phyloP scores from a whole-genome alignment of 805 yeast genomes.

The Sugiyamaella mastotermitis region DNA sequence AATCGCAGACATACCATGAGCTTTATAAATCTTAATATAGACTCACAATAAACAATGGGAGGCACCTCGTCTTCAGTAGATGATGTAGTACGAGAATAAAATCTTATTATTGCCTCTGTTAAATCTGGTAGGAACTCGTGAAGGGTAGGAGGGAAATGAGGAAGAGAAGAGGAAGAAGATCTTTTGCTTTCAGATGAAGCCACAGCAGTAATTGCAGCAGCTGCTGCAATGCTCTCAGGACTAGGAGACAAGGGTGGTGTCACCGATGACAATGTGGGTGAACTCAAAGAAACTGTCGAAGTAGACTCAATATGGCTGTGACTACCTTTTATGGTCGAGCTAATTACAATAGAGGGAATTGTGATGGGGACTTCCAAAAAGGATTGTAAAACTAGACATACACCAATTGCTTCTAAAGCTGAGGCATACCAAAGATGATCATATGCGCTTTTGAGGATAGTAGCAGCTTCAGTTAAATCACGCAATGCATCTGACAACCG shows the following conservation, averaged over 20 bases:
- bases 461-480: conserved; percentile 68
- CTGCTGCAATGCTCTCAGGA: conserved; percentile 3
- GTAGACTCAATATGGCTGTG: conserved; percentile 1
- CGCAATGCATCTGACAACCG: conserved; percentile 62
- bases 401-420: conserved; percentile 74
- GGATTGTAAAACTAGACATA: conserved; percentile 55
- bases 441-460: conserved; percentile 49
- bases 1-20: conserved; percentile 49
- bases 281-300: background rate
- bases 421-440: conserved; percentile 88
- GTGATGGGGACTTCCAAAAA: conserved; percentile 46
- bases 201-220: background rate
- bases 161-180: background rate
- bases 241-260: conserved; percentile 10
- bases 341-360: conserved; percentile 26
- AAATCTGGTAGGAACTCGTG: conserved; percentile 22
- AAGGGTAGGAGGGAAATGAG: conserved; percentile 17
- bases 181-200: background rate
- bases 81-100: conserved; percentile 45
- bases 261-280: conserved; percentile 3
- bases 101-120: conserved; percentile 29
- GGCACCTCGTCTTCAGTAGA: conserved; percentile 75
- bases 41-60: conserved; percentile 69
- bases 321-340: conserved; percentile 8
- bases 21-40: conserved; percentile 56